phyloP scores from a whole-genome alignment of 2,329 filamentous ascomycete genomes.

The Fusarium paranaense region DNA sequence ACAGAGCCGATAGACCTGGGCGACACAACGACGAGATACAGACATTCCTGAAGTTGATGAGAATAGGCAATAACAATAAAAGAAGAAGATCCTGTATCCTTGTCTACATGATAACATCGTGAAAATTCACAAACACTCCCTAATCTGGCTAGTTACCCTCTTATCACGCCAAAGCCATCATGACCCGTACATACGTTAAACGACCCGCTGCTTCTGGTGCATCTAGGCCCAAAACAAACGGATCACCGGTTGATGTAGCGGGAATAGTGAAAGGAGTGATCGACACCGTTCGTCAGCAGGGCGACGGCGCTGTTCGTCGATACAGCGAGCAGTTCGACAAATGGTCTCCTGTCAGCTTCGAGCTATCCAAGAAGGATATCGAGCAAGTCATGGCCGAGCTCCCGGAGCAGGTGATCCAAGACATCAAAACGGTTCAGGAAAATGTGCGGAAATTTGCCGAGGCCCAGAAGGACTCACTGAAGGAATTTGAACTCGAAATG shows the following conservation, averaged over 20 bases:
- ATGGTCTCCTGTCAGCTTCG: conserved; percentile 62
- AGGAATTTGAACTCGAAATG: conserved; percentile 16
- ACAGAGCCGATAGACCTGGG: not conserved
- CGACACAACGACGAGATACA: not conserved
- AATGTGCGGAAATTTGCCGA: conserved; percentile 12
- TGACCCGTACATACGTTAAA: not conserved
- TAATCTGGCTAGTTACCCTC: not conserved
- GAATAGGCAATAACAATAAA: not conserved
- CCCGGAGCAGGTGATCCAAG: conserved; percentile 54
- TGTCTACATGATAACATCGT: not conserved
- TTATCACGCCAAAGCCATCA: not conserved
- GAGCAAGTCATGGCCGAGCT: conserved; percentile 56
- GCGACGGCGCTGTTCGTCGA: conserved; percentile 59
- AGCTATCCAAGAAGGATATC: conserved; percentile 58
- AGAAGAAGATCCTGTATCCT: not conserved
- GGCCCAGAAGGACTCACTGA: conserved; percentile 2
- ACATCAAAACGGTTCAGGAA: conserved; percentile 45
- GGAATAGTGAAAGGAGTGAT: not conserved
- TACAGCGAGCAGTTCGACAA: conserved; percentile 67
- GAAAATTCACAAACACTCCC: not conserved
- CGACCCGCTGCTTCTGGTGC: not conserved
- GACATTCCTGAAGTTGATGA: not conserved
- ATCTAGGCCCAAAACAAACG: not conserved
- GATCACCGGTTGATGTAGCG: not conserved
- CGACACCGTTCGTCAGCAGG: conserved; percentile 40